Evolutionary conservation across 2,329 filamentous ascomycete genomes (phyloP).

Genomic region (Calycina herbarum): DNA sequence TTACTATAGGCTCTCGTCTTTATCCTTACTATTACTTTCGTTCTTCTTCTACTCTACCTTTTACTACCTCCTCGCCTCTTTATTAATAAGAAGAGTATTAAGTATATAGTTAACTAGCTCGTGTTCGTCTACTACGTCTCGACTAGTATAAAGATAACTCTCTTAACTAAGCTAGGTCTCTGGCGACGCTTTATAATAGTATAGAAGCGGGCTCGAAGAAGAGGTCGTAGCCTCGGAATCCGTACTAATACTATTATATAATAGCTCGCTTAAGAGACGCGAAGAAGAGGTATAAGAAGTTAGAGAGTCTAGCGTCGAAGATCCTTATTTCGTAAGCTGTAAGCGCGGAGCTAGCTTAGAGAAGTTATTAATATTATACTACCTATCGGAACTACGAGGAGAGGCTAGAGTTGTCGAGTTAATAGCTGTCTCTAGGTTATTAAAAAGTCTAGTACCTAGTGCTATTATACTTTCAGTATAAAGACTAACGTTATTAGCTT

Average conservation of each 20-base stretch:
- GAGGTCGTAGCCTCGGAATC: neutral
- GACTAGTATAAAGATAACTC: no score
- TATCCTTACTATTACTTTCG: neutral
- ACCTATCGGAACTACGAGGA: conserved; percentile 8
- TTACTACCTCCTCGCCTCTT: neutral
- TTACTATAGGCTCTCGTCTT: neutral
- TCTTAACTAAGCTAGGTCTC: no score
- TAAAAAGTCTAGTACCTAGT: conserved; percentile 7
- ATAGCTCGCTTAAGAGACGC: neutral
- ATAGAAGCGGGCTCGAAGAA: neutral
- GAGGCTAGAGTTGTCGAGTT: conserved; percentile 24
- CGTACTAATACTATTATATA: neutral
- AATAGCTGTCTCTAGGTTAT: conserved; percentile 13
- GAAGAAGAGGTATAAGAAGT: neutral
- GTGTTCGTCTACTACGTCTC: neutral
- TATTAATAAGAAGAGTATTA: neutral
- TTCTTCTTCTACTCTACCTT: neutral
- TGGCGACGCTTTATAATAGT: no score
- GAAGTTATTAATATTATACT: neutral
- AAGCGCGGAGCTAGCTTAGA: neutral
- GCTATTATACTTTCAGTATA: conserved; percentile 7
- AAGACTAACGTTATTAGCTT: neutral
- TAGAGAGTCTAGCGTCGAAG: neutral
- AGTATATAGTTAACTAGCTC: neutral
- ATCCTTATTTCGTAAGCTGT: neutral